phyloP scores from a whole-genome alignment of 1,139 yeast species.

The Saccharomyces pastorianus region DNA sequence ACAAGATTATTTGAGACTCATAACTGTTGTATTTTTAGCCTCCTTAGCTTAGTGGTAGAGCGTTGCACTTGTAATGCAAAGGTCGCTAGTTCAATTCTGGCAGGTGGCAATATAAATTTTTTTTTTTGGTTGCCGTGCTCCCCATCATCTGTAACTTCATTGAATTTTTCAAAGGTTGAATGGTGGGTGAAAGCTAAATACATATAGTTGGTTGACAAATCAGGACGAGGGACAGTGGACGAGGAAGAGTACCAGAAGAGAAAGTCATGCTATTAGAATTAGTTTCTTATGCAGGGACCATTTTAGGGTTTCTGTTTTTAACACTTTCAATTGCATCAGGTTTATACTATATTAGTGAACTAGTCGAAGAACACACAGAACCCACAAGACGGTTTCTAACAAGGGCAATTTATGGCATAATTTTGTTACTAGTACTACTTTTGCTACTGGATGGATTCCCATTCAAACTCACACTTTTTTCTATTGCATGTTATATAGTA shows the following conservation, averaged over 20 bases:
- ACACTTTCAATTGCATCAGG: slow-evolving; percentile 80
- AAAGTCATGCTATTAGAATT: slow-evolving; percentile 42
- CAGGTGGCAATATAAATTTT: slow-evolving; percentile 73
- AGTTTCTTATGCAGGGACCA: slow-evolving; percentile 60
- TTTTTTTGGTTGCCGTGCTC: background rate
- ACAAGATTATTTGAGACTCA: too few species aligned
- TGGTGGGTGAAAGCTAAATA: background rate
- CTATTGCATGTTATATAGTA: slow-evolving; percentile 60
- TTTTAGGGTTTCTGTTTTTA: slow-evolving; percentile 66
- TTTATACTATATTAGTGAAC: slow-evolving; percentile 78
- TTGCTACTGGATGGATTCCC: slow-evolving; percentile 75
- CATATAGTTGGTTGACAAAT: background rate
- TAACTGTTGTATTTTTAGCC: slow-evolving; percentile 43
- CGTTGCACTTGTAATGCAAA: slow-evolving; percentile 93
- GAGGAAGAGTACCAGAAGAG: background rate
- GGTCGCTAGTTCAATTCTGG: slow-evolving; percentile 95
- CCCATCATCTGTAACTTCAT: background rate
- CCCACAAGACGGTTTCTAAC: slow-evolving; percentile 66
- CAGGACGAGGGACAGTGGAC: background rate
- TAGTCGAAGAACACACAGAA: slow-evolving; percentile 91
- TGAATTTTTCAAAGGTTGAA: background rate
- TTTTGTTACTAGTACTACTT: slow-evolving; percentile 46
- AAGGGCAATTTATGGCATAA: slow-evolving; percentile 53
- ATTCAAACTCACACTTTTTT: slow-evolving; percentile 50
- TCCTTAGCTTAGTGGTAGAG: slow-evolving; percentile 82